These are phyloP conservation scores for Dendrobium huoshanense DNA, from an alignment of 106 monocot genomes.

Conservation along the genomic window DNA sequence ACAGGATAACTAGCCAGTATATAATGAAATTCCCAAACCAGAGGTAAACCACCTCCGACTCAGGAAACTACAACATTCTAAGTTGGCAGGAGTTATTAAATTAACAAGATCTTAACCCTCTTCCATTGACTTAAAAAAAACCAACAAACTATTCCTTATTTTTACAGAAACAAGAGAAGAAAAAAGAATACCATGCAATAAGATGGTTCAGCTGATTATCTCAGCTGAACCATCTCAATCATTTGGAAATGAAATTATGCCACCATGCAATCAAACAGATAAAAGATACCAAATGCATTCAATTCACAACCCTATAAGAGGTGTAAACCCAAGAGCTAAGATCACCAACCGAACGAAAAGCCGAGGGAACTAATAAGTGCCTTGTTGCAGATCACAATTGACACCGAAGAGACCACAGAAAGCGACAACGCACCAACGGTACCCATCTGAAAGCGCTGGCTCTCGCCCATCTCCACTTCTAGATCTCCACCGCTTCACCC, in stretches of 20 bases:
- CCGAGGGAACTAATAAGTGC: slow-evolving; percentile 48
- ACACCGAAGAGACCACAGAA: slow-evolving; percentile 47
- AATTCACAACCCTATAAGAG: background rate
- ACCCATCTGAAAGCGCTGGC: slow-evolving; percentile 26
- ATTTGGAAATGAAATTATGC: background rate
- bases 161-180: background rate
- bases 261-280: background rate
- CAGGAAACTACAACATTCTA: background rate
- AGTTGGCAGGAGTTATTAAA: background rate
- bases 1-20: background rate
- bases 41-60: background rate
- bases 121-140: background rate
- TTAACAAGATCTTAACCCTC: background rate
- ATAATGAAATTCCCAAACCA: background rate
- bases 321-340: background rate
- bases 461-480: slow-evolving; percentile 28
- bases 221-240: background rate
- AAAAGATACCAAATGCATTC: background rate
- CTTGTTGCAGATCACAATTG: slow-evolving; percentile 56
- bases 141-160: background rate
- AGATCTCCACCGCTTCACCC: background rate
- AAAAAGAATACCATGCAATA: background rate
- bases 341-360: slow-evolving; percentile 35
- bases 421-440: slow-evolving; percentile 39
- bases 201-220: background rate